Percentiles rank a stretch among this genome's conserved stretches.
These are phyloP conservation scores for Aspergillus egyptiacus DNA, from an alignment of 495 filamentous ascomycete genomes.

Conservation along the genomic window DNA sequence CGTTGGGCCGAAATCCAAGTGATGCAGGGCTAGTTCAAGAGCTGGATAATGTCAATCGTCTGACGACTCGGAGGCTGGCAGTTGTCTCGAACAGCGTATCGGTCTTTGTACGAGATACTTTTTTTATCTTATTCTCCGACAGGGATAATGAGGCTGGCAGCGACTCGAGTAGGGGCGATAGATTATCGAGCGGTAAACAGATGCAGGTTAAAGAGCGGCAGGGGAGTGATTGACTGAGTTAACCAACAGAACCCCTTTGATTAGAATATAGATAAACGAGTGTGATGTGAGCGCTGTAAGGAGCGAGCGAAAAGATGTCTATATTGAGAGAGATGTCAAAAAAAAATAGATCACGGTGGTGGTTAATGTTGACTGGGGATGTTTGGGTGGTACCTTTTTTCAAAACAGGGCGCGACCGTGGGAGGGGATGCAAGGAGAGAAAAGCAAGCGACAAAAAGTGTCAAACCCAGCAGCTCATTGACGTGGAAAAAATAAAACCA, in stretches of 20 bases:
- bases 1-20: constrained; percentile 2
- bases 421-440: constrained; percentile 33
- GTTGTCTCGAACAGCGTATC: neutral
- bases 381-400: constrained; percentile 21
- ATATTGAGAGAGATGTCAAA: constrained; percentile 16
- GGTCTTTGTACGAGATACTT: constrained; percentile 3
- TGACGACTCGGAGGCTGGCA: constrained; percentile 14
- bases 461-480: constrained; percentile 28
- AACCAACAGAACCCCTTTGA: constrained; percentile 25
- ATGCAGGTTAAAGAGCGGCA: constrained; percentile 33
- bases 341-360: constrained; percentile 10
- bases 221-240: constrained; percentile 20
- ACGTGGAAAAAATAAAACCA: constrained; percentile 18
- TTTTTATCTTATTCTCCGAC: constrained; percentile 1
- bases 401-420: constrained; percentile 30
- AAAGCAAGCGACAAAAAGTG: constrained; percentile 17
- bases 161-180: constrained; percentile 5
- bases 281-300: constrained; percentile 37
- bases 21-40: constrained; percentile 7
- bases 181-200: constrained; percentile 16
- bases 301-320: constrained; percentile 36
- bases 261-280: constrained; percentile 22
- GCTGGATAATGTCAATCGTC: constrained; percentile 11
- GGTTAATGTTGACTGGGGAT: constrained; percentile 1
- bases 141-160: constrained; percentile 9